Percentiles rank a stretch among this genome's conserved stretches.
Evolutionary conservation across 441 rosid genomes (phyloP).

Genomic region (Adansonia gregorii): DNA sequence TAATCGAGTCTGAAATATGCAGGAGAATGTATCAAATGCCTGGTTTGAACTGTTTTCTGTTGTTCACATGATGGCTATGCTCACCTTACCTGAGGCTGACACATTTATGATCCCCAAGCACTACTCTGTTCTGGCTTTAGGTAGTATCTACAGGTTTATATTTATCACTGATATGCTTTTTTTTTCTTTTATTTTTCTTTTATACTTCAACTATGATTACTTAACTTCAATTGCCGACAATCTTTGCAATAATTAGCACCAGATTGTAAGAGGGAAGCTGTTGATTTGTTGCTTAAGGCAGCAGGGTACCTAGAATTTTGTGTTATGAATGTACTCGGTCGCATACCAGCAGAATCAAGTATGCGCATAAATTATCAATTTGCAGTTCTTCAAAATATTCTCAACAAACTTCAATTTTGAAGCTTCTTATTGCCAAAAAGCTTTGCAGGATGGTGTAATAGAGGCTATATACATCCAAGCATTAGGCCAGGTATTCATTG

Average conservation of each 20-base stretch:
- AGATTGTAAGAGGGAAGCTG: conserved; percentile 81
- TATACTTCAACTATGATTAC: conserved; percentile 4
- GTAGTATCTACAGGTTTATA: conserved; percentile 68
- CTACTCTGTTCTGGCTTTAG: conserved; percentile 57
- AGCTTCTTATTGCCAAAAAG: conserved; percentile 51
- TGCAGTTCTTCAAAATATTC: background rate
- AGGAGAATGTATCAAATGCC: conserved; percentile 66
- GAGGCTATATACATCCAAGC: conserved; percentile 81
- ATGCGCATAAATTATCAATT: conserved; percentile 29
- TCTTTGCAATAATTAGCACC: conserved; percentile 7
- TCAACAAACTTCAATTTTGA: background rate
- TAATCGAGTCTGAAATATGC: conserved; percentile 27
- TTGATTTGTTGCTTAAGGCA: conserved; percentile 83
- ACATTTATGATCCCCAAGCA: conserved; percentile 73
- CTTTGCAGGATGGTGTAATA: conserved; percentile 69
- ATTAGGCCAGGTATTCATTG: conserved; percentile 46
- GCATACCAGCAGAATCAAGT: conserved; percentile 66
- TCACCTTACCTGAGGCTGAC: conserved; percentile 72
- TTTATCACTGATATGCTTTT: background rate
- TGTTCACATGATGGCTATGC: conserved; percentile 79
- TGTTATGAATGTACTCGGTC: conserved; percentile 51
- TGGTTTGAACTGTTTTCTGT: conserved; percentile 76
- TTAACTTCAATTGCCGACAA: background rate
- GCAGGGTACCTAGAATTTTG: conserved; percentile 86
- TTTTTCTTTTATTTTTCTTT: background rate